Evolutionary conservation across 2,329 filamentous ascomycete genomes (phyloP), one percentile per base, ranked within the genome.

Genomic region (Kalaharituber pfeilii): DNA sequence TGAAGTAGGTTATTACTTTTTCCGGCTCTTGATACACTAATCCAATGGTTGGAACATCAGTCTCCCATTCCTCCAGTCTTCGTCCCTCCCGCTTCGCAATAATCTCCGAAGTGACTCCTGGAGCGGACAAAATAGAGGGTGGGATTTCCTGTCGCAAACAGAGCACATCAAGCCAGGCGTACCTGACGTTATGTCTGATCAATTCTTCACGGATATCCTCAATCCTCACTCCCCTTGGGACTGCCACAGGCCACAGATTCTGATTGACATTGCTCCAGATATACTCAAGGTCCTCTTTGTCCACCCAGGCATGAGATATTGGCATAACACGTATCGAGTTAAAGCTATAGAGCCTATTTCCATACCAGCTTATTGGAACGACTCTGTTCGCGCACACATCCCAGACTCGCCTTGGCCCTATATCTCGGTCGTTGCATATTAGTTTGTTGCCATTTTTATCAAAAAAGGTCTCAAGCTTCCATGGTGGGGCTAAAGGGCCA

Each of bases 11-110:
- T 5, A 53, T 11, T 5, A 53, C 51, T 24, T 47, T 49, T 15
- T 13, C 11, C 8, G 28, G 18, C 2, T 7, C 39, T 15, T 45
- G 25, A n/a, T 53, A 53, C 3, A 49, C 39, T 22, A 28, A 47
- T 24, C 51, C 51, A 49, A 53, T 53, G 5, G 39, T 47, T 6
- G 51, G 51, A n/a, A 53, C 27, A 27, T 53, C 51, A 18, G 44
- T 53, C 26, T 53, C 36, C 51, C 51, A 53, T 47, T 53, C 51
- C 20, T 22, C 11, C 22, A 15, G 18, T 28, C 51, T n/a, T 3
- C 47, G 18, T 20, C 49, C 20, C 39, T 53, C 42, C 11, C 30
- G 30, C n/a, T 36, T 36, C 30, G 2, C n/a, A 36, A 3, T 36
- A n/a, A 36, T n/a, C 30, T 36, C 30, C 11, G n/a, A 9, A 20